These are phyloP conservation scores for Zygnema circumcarinatum DNA, from an alignment of 139 green algal genomes.

Conservation along the genomic window DNA sequence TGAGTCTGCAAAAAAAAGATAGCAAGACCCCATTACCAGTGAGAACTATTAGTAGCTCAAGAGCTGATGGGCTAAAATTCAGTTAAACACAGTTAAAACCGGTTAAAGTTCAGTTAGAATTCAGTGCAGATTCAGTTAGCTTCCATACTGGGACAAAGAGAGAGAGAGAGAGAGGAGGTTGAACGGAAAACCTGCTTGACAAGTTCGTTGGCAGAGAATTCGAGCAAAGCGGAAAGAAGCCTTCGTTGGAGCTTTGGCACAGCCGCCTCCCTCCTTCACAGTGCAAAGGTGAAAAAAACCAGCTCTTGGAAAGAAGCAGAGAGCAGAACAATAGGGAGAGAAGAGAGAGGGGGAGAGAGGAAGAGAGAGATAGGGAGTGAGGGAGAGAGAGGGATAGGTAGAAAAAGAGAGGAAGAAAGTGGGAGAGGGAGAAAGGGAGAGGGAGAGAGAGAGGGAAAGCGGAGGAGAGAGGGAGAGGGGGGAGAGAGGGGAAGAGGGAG, in stretches of 20 bases:
- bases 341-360: too few relatives aligned
- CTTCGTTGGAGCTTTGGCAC: constrained; percentile 44
- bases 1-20: constrained; percentile 34
- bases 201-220: constrained; percentile 47
- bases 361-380: too few relatives aligned
- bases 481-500: neutral
- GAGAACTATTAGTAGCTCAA: too few relatives aligned
- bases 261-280: constrained; percentile 28
- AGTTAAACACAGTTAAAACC: neutral
- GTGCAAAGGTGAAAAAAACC: neutral
- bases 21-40: too few relatives aligned
- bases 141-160: too few relatives aligned
- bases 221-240: constrained; percentile 36
- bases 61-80: constrained; percentile 2
- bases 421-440: neutral
- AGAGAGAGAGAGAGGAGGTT: too few relatives aligned
- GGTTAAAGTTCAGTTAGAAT: neutral
- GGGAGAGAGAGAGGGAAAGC: neutral
- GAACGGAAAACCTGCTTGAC: constrained; percentile 45
- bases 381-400: too few relatives aligned
- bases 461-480: neutral
- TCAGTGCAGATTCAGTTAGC: too few relatives aligned
- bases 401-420: neutral
- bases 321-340: too few relatives aligned
- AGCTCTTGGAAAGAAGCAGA: too few relatives aligned